phyloP scores from a whole-genome alignment of 1,284 basidiomycete species.

The Polyporus tsugae region DNA sequence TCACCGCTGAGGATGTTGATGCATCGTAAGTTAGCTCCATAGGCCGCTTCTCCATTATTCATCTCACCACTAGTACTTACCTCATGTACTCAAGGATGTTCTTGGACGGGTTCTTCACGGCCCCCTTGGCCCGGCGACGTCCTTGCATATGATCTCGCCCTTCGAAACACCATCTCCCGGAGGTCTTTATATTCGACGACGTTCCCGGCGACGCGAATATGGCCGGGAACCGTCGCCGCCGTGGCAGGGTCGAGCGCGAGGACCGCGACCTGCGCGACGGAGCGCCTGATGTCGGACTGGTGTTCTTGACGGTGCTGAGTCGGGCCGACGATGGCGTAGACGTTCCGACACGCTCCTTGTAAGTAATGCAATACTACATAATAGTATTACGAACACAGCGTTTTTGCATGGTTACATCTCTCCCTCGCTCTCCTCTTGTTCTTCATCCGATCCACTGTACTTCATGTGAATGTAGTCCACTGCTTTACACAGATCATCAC shows the following conservation, averaged over 20 bases:
- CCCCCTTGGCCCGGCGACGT: constrained; percentile 25
- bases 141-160: constrained; percentile 20
- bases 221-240: constrained; percentile 29
- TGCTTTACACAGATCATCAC: background rate
- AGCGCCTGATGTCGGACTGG: constrained; percentile 36
- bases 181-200: constrained; percentile 24
- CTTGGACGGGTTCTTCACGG: constrained; percentile 21
- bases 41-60: constrained; percentile 18
- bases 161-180: constrained; percentile 15
- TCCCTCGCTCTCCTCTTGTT: no score
- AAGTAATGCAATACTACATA: no score
- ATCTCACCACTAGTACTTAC: constrained; percentile 27
- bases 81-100: constrained; percentile 23
- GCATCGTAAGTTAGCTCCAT: background rate
- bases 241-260: constrained; percentile 32
- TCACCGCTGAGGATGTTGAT: constrained; percentile 38
- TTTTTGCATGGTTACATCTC: no score
- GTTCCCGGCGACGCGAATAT: constrained; percentile 33
- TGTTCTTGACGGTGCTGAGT: constrained; percentile 23
- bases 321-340: constrained; percentile 24
- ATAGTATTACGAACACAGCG: no score
- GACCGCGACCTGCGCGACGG: constrained; percentile 36
- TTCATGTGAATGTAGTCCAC: background rate
- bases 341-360: no score
- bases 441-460: no score